These are phyloP conservation scores for Tricholoma saponaceum DNA, from an alignment of 768 basidiomycete genomes.

Conservation along the genomic window DNA sequence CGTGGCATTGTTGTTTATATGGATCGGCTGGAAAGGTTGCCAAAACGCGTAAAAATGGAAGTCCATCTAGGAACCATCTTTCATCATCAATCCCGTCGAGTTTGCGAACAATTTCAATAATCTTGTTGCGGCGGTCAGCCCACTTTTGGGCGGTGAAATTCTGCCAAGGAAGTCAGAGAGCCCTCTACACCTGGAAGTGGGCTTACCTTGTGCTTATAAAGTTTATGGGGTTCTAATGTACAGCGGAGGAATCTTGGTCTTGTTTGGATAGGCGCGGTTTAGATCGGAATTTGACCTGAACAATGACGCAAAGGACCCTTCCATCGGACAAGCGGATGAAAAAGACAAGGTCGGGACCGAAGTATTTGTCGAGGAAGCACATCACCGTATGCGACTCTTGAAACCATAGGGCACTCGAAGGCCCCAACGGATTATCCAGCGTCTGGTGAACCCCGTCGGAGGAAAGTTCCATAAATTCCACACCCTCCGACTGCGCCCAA, in stretches of 20 bases:
- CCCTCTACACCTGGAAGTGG: neutral
- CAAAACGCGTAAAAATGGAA: neutral
- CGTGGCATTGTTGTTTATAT: neutral
- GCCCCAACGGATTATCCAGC: neutral
- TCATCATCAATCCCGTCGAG: neutral
- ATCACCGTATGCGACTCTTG: neutral
- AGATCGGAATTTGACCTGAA: neutral
- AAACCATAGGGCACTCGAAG: neutral
- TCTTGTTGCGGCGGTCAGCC: neutral
- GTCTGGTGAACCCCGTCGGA: neutral
- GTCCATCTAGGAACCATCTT: neutral
- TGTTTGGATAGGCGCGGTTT: neutral
- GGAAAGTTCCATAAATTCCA: neutral
- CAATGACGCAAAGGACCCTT: neutral
- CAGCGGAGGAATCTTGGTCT: neutral
- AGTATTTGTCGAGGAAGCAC: neutral
- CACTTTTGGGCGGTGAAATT: neutral
- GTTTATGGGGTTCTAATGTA: neutral
- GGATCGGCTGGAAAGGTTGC: neutral
- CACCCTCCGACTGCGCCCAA: neutral
- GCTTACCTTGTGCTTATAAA: neutral
- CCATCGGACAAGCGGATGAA: neutral
- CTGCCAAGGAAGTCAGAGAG: neutral
- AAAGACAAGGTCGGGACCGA: neutral
- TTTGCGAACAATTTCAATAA: neutral